phyloP scores from a whole-genome alignment of 148 eudicot species.

The Salicornia ramosissima region DNA sequence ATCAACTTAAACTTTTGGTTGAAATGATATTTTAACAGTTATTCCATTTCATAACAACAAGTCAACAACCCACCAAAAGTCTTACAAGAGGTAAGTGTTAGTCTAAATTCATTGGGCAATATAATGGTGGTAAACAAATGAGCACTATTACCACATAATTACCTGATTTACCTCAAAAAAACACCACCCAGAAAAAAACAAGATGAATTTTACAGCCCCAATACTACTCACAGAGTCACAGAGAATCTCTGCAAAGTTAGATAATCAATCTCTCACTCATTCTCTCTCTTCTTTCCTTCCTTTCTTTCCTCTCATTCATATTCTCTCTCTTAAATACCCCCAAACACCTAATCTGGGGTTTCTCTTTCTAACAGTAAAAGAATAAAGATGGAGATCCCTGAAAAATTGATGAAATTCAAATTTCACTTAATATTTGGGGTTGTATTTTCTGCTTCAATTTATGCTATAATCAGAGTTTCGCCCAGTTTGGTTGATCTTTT shows the following conservation, averaged over 20 bases:
- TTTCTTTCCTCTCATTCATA: conserved; percentile 15
- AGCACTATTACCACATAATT: too few relatives aligned
- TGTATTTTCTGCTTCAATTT: conserved; percentile 19
- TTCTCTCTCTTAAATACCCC: not conserved
- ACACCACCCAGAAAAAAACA: not conserved
- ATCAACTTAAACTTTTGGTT: too few relatives aligned
- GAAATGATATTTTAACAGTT: too few relatives aligned
- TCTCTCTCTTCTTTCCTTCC: conserved; percentile 14
- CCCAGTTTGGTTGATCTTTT: conserved; percentile 51
- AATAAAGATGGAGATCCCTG: conserved; percentile 55
- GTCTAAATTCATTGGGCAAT: too few relatives aligned
- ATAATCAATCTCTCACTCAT: conserved; percentile 9
- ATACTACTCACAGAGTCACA: conserved; percentile 17
- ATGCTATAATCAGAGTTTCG: conserved; percentile 28
- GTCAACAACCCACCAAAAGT: too few relatives aligned
- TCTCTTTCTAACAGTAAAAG: not conserved
- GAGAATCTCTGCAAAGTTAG: conserved; percentile 51
- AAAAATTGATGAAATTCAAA: conserved; percentile 44
- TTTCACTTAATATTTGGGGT: conserved; percentile 35
- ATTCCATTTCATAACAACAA: too few relatives aligned
- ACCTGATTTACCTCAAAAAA: not conserved
- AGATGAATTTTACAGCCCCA: conserved; percentile 14
- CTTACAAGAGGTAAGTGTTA: too few relatives aligned
- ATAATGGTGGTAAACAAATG: too few relatives aligned
- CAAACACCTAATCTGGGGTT: not conserved